Evolutionary conservation across 2,329 filamentous ascomycete species (phyloP).

Genomic region (Cladophialophora carrionii): DNA sequence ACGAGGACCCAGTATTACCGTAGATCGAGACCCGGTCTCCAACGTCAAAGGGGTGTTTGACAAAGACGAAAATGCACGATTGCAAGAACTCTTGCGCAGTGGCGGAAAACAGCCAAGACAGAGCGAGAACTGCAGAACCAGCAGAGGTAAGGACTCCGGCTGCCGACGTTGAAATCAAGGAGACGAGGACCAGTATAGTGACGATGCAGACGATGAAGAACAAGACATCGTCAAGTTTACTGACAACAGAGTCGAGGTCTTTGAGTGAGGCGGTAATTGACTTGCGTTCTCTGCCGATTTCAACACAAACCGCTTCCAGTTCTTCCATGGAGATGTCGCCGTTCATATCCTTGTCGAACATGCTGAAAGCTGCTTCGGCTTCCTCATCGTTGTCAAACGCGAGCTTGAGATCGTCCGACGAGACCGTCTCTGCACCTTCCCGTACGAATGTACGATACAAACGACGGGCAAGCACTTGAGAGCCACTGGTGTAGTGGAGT

Average conservation of each 20-base stretch:
- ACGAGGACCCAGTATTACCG: conserved; percentile 77
- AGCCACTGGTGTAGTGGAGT: conserved; percentile 70
- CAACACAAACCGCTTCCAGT: conserved; percentile 87
- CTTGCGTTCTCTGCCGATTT: conserved; percentile 92
- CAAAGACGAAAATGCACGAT: conserved; percentile 91
- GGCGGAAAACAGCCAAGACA: conserved; percentile 89
- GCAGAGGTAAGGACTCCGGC: conserved; percentile 87
- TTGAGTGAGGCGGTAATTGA: conserved; percentile 93
- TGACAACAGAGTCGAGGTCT: conserved; percentile 90
- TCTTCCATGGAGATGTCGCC: conserved; percentile 96
- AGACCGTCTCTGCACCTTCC: conserved; percentile 75
- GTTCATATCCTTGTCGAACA: conserved; percentile 97
- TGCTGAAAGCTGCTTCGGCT: conserved; percentile 81
- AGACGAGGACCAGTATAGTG: conserved; percentile 81
- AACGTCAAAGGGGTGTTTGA: conserved; percentile 97
- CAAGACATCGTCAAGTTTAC: conserved; percentile 86
- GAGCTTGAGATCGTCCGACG: conserved; percentile 73
- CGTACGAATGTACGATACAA: conserved; percentile 83
- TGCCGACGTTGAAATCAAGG: conserved; percentile 86
- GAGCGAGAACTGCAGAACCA: conserved; percentile 81
- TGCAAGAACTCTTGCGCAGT: conserved; percentile 94
- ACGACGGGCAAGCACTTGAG: conserved; percentile 82
- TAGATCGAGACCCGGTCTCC: conserved; percentile 92
- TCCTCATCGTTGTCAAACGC: conserved; percentile 84
- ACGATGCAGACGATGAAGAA: conserved; percentile 83